Base-by-base conservation (phyloP, 2,329 filamentous ascomycete species). In the Fusarium sp. region DNA sequence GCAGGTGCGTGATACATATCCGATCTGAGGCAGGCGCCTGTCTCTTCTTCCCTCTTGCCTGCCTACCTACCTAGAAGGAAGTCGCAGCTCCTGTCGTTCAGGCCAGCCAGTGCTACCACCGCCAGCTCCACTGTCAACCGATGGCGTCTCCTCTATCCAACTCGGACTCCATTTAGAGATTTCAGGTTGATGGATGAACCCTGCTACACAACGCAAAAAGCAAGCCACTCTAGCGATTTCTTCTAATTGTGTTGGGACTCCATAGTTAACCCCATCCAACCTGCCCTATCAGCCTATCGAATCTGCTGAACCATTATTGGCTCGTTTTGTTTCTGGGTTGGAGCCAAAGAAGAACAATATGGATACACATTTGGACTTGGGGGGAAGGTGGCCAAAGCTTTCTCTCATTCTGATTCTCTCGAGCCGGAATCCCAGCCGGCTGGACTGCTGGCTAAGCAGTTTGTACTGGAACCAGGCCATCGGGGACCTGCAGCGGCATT, bases 211-310 rank as follows among this genome's bases (percentile, higher is more conserved):
- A 68, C 70, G 57, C 55, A 55, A 52, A 59, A 63, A 42, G 62
- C 65, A 74, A 75, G 71, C 70, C 71, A 73, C 71, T 59, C 58
- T 55, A 64, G 55, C 44, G 65, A 58, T 44, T 27, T 57, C 61
- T 62, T 54, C 49, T 59, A 50, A 56, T 50, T 66, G 53, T 57
- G 64, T 56, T 71, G 54, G 60, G 59, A 68, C 72, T 50, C 73
- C 70, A 64, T 59, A 27, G 25, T 27, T 10, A 38, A 42, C 50
- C 50, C n/a, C 40, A 44, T 49, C 44, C 24, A 29, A 16, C 24
- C 16, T 18, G 42, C 18, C 34, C 16, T 18, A 32, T 24, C 60
- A 54, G 50, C 40, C 60, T 61, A 59, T 55, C 46, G 66, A 56
- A 61, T 63, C 61, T 70, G 45, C 61, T 51, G 44, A 60, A 66